A percentile compares a stretch with the other conserved stretches of the same genome.
Conservation (phyloP, 352 stramenopile genomes). For the Pythium phragmitis region DNA sequence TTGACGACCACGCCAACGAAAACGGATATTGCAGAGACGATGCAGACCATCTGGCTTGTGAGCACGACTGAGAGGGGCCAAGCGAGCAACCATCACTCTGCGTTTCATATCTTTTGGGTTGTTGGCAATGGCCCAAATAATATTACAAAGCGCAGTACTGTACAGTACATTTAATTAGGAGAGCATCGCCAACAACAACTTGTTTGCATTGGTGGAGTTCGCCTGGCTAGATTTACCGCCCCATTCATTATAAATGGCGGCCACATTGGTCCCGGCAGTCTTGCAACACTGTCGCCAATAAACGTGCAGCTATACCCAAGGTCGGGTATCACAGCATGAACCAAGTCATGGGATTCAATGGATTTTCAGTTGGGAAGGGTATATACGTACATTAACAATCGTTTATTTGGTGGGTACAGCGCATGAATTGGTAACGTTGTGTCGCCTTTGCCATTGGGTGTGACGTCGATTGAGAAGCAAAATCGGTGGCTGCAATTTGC, state of each 20-base stretch:
- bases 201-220: background rate
- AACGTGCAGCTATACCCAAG: no score
- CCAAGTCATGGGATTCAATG: background rate
- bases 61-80: background rate
- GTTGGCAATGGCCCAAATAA: no score
- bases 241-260: no score
- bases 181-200: no score
- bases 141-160: no score
- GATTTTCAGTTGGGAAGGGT: background rate
- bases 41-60: slow-evolving; percentile 9
- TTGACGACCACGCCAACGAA: slow-evolving; percentile 25
- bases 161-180: no score
- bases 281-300: no score
- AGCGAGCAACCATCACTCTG: slow-evolving; percentile 5
- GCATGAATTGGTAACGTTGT: background rate
- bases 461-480: no score
- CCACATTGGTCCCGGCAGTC: no score
- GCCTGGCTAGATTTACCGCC: background rate
- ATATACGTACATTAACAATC: background rate
- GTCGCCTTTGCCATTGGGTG: background rate
- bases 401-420: background rate
- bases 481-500: background rate
- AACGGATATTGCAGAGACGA: slow-evolving; percentile 24
- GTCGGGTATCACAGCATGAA: no score
- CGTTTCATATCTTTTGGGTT: background rate